Base-by-base conservation (phyloP, 129 eudicot species). In the Helianthus tuberosus region DNA sequence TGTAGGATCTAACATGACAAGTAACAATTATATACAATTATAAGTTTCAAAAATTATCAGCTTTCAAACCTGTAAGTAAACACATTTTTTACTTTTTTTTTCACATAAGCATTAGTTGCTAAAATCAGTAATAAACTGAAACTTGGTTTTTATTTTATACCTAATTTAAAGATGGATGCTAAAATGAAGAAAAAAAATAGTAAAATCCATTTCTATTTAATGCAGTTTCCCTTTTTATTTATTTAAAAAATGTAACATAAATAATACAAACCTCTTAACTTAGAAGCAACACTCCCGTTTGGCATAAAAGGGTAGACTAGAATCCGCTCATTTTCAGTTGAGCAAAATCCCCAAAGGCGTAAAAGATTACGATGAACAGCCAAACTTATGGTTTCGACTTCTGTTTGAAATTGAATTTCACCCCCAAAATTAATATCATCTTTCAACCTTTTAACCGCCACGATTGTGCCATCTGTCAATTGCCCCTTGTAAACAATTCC, bases 301-400 rank as follows among this genome's bases (percentile, higher is more conserved):
- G 87, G 60, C 98, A 93, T 93, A 73, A 72, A 93, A 4, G 98
- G 98, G 69, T 93, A 93, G 41, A 93, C 90, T n/a, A 93, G 91
- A 69, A 93, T 89, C 60, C 98, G 79, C 72, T 93, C 98, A 46
- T 81, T 88, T 81, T 90, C 97, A 32, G 96, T 88, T 4, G 96
- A 83, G 60, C 97, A 93, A 66, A 93, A 93, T 8, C 98, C 98
- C 87, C 85, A 86, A 78, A 93, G 97, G 10, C 91, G 89, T 32
- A 93, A 90, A 77, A 93, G 98, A 80, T 93, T 93, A 53, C 97
- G 84, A 67, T 93, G 98, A 60, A 93, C 93, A 50, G 98, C 97
- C 80, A 93, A 82, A 79, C 98, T 88, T 69, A 93, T 93, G 41
- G 88, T 79, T 77, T 93, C 97, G 1, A 93, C 96, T 84, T 93